Base-by-base conservation (phyloP, 805 yeast genomes). In the Tetrapisispora nanseiensis region DNA sequence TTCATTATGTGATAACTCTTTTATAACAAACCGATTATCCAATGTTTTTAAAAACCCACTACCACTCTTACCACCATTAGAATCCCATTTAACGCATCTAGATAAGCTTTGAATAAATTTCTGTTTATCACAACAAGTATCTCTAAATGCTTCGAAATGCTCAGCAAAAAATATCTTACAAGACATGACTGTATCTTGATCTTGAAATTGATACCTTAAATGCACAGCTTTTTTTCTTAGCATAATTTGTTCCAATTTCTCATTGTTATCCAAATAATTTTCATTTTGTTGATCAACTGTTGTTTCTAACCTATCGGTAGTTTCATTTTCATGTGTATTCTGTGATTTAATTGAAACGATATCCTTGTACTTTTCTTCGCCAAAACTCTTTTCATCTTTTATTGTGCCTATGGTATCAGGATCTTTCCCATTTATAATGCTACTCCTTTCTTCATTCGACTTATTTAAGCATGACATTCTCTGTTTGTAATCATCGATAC, bases 1-100 rank as follows among this genome's bases (percentile, higher is more conserved):
- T 61, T 92, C 99, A 1, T 83, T 72, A 51, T 82, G 85, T 5
- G 95, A 80, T 33, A 92, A 67, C 55, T 92, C 95, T 63, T 92
- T 92, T 34, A 92, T 77, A 40, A 92, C 84, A 49, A 87, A 80
- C 45, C 97, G 66, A 55, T 87, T 86, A 63, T 92, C 98, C 35
- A 86, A 65, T 0, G 98, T 92, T 56, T 92, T 92, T 61, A 92
- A 68, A 59, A 92, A 92, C 2, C 86, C 86, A 3, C 96, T 86
- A 0, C 97, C 97, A 59, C 95, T 85, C 57, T 92, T 92, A 29
- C 99, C 99, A 31, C 99, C 99, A 22, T 80, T 76, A 0, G 95
- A 82, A 54, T 90, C 89, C 97, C 97, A 94, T 56, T 87, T 85
- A 12, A 87, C 78, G 65, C 99, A 92, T 46, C 98, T 67, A 5